Base-by-base conservation (phyloP, 2,329 filamentous ascomycete genomes). In the Aureobasidium lini region DNA sequence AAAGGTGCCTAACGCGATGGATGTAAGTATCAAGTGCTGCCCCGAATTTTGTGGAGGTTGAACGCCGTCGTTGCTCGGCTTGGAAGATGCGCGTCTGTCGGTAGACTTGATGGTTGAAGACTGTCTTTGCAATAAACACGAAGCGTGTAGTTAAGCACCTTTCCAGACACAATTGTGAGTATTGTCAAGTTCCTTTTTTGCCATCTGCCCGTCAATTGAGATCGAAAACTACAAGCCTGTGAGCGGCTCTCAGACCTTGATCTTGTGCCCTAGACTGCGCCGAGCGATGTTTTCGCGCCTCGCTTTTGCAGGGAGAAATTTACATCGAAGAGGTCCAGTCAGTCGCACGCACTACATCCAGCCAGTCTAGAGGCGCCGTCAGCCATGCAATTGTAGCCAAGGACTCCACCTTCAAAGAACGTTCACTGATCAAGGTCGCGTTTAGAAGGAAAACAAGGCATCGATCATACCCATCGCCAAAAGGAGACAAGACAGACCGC, bases 1-100 rank as follows among this genome's bases (percentile, higher is more conserved):
- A 49, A 15, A 43, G n/a, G 46, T 29, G 57, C 47, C 40, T 15
- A 31, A 34, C 18, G 23, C 57, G 15, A 59, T 59, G 57, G 57
- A 59, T 50, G 57, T 59, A 48, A 59, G 57, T 50, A 59, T 16
- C 16, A 31, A 23, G 16, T 29, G 18, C 7, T 31, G 15, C 43
- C 43, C 54, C 32, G 29, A 23, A 18, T 2, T 40, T 48, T 28
- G 23, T 23, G 32, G 40, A 56, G 39, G 54, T 39, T 31, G 54
- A 18, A 47, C 43, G 43, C 47, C 43, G 43, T 40, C 42, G 23
- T 36, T n/a, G 6, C 23, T 36, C 28, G 53, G 54, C 32, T 44
- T 57, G 42, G 53, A 57, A 39, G 54, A 32, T 57, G 42, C 34
- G 39, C 32, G 23, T 23, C 40, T 40, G 34, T 43, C 43, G 28